Base-by-base conservation (phyloP, 2,329 filamentous ascomycete species). In the Aspergillus caelatus region DNA sequence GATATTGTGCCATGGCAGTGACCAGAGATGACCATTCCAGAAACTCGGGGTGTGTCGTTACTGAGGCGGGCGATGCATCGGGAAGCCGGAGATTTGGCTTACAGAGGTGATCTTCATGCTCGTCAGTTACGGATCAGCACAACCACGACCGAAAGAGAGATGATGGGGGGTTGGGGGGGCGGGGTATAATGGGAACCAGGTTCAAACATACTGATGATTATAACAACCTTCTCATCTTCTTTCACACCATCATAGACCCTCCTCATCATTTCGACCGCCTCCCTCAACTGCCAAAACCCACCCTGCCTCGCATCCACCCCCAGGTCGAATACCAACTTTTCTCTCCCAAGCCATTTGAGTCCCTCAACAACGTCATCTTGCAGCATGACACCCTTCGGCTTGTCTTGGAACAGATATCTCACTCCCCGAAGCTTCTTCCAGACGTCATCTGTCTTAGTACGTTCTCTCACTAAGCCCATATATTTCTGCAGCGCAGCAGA, bases 321-420 rank as follows among this genome's bases (percentile, higher is more conserved):
- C 0, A 97, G 81, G 75, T 97, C 94, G 75, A 97, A 97, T 1
- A 86, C 84, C 71, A 89, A 85, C 0, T 87, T 86, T 64, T 82
- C 83, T 58, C 82, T 82, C 5, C 88, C 90, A 53, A 93, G 79
- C 74, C 89, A 85, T 78, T 84, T 87, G 70, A 93, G 73, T 5
- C 85, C 82, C 62, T 88, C 87, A 62, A 93, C 84, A 73, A 94
- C 93, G 9, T 79, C 81, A 12, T 84, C 79, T 54, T 84, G 77
- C 52, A 94, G 71, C 82, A 91, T 89, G 0, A 86, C 86, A 4
- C 90, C 89, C 32, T 80, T 74, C 10, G 87, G 87, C 78, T 92
- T 91, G 76, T 92, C 88, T 80, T 97, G 93, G 56, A 97, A 78
- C 64, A 97, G 80, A 75, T 93, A 97, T 56, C 94, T 82, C 72